A percentile compares a stretch with the other conserved stretches of the same genome.
These are phyloP conservation scores for Candida xiaguanensis DNA, from an alignment of 805 yeast genomes.

Conservation along the genomic window DNA sequence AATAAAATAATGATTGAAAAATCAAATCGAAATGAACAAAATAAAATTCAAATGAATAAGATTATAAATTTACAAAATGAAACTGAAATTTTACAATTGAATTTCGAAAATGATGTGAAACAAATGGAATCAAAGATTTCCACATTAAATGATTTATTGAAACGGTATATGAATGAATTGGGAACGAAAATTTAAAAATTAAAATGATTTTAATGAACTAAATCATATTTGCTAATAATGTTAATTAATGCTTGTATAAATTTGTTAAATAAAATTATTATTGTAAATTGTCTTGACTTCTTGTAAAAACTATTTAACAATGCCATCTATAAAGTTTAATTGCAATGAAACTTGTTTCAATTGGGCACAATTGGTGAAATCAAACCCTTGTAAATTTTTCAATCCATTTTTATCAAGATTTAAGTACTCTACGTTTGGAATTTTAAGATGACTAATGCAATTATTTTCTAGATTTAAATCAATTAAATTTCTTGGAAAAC, in stretches of 20 bases:
- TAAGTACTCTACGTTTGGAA: neutral
- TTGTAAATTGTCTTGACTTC: no score
- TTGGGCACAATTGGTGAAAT: neutral
- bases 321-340: neutral
- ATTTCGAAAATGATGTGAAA: slow-evolving; percentile 14
- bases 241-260: no score
- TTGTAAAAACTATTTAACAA: no score
- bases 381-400: neutral
- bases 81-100: slow-evolving; percentile 1
- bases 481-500: neutral
- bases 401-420: neutral
- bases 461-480: neutral
- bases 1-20: slow-evolving; percentile 3
- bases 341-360: neutral
- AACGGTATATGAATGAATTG: slow-evolving; percentile 6
- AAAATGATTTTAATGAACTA: neutral
- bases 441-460: neutral
- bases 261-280: no score
- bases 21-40: neutral
- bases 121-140: slow-evolving; percentile 7
- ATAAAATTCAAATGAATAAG: slow-evolving; percentile 1
- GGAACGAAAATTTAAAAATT: neutral
- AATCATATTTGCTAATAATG: no score
- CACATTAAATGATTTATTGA: slow-evolving; percentile 3
- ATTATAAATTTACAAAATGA: slow-evolving; percentile 2